Conservation (phyloP, 2,329 filamentous ascomycete genomes). For the Alternaria atra region DNA sequence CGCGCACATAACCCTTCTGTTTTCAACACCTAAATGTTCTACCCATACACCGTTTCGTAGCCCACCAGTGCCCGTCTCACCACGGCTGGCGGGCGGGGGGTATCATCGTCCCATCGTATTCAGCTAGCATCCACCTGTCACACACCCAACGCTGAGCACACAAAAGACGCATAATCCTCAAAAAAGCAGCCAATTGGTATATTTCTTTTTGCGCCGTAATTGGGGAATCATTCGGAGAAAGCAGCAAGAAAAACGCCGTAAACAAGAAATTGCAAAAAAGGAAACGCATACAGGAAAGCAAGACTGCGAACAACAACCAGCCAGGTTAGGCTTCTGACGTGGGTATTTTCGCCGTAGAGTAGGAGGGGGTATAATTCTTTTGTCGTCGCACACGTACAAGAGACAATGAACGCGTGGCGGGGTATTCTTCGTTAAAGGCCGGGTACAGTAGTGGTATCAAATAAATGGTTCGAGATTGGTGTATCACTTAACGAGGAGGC, state of each 20-base stretch:
- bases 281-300: constrained; percentile 31
- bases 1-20: constrained; percentile 9
- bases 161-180: constrained; percentile 11
- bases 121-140: constrained; percentile 2
- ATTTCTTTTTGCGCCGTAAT: constrained; percentile 52
- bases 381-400: constrained; percentile 45
- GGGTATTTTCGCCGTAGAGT: constrained; percentile 41
- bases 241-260: constrained; percentile 23
- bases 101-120: constrained; percentile 29
- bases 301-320: constrained; percentile 31
- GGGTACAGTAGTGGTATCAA: constrained; percentile 44
- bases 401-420: constrained; percentile 39
- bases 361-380: constrained; percentile 54
- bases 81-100: constrained; percentile 26
- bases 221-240: constrained; percentile 50
- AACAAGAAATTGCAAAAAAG: constrained; percentile 25
- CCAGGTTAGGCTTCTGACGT: constrained; percentile 47
- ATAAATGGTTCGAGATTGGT: constrained; percentile 38
- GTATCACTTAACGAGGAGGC: constrained; percentile 79
- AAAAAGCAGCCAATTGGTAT: constrained; percentile 53
- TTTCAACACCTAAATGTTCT: constrained; percentile 1
- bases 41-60: constrained; percentile 15
- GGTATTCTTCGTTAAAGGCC: constrained; percentile 51
- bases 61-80: constrained; percentile 35
- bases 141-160: background rate